These are phyloP conservation scores for Kondoa subrosea DNA, from an alignment of 768 basidiomycete species.

Conservation along the genomic window DNA sequence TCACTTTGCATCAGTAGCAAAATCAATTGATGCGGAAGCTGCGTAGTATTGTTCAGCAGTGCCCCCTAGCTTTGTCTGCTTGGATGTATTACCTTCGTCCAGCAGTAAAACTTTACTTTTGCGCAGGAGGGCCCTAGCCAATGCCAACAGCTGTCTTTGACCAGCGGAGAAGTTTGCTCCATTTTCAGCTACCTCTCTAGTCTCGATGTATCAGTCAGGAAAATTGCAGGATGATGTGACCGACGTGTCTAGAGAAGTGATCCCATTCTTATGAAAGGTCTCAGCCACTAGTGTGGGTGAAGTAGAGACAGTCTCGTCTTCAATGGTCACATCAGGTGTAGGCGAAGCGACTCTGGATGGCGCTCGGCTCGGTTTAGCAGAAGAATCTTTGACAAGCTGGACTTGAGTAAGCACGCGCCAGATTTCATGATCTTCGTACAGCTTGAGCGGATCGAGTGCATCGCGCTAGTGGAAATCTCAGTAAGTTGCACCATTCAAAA, in stretches of 20 bases:
- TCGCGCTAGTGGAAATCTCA: slow-evolving; percentile 9
- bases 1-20: slow-evolving; percentile 16
- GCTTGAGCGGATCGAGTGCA: slow-evolving; percentile 32
- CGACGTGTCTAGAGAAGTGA: not conserved
- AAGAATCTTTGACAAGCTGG: slow-evolving; percentile 10
- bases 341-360: not conserved
- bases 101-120: slow-evolving; percentile 22
- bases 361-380: not conserved
- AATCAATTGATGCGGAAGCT: slow-evolving; percentile 20
- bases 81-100: slow-evolving; percentile 14
- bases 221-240: not conserved
- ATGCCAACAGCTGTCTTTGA: slow-evolving; percentile 23
- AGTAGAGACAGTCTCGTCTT: slow-evolving; percentile 19
- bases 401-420: slow-evolving; percentile 27
- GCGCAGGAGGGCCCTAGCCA: slow-evolving; percentile 28
- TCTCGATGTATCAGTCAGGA: not conserved
- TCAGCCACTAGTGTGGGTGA: slow-evolving; percentile 14
- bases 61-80: not conserved
- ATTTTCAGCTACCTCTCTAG: slow-evolving; percentile 14
- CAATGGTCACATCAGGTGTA: slow-evolving; percentile 7
- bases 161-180: slow-evolving; percentile 23
- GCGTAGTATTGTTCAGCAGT: slow-evolving; percentile 1
- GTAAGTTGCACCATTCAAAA: not conserved
- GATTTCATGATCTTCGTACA: slow-evolving; percentile 27
- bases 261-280: slow-evolving; percentile 11